phyloP scores from a whole-genome alignment of 2,329 filamentous ascomycete genomes.

The Xylariaceae sp. region DNA sequence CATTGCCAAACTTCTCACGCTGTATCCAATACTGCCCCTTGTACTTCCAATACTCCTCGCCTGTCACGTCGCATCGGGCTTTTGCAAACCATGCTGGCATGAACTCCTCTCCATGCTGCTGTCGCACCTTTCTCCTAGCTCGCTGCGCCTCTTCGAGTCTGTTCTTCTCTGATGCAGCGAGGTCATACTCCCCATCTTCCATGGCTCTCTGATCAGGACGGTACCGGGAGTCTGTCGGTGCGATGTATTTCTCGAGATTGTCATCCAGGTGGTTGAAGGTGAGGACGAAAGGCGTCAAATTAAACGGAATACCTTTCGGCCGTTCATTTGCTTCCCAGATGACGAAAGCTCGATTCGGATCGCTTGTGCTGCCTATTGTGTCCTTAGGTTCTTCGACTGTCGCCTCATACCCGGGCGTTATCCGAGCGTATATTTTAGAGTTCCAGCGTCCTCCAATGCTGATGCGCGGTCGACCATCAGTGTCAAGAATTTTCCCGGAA shows the following conservation, averaged over 20 bases:
- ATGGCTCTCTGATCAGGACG: slow-evolving; percentile 95
- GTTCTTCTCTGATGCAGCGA: slow-evolving; percentile 93
- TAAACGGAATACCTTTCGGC: slow-evolving; percentile 89
- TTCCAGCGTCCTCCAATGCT: slow-evolving; percentile 96
- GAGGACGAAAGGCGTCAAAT: slow-evolving; percentile 93
- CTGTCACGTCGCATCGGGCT: slow-evolving; percentile 76
- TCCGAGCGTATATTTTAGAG: slow-evolving; percentile 91
- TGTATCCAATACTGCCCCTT: slow-evolving; percentile 88
- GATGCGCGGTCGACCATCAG: slow-evolving; percentile 80
- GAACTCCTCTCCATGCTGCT: slow-evolving; percentile 82
- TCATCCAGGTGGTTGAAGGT: slow-evolving; percentile 93
- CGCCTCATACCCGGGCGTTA: slow-evolving; percentile 89
- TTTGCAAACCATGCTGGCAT: slow-evolving; percentile 84
- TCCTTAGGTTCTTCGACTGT: slow-evolving; percentile 66
- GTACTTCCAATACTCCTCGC: slow-evolving; percentile 89
- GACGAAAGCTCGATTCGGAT: slow-evolving; percentile 79
- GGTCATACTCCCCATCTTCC: slow-evolving; percentile 97
- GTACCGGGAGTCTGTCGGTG: slow-evolving; percentile 92
- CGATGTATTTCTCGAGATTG: slow-evolving; percentile 75
- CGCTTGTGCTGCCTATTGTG: slow-evolving; percentile 62
- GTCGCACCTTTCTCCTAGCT: slow-evolving; percentile 73
- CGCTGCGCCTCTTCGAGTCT: slow-evolving; percentile 92
- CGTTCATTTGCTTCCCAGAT: slow-evolving; percentile 90
- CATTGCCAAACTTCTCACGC: slow-evolving; percentile 69
- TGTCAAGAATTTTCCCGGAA: slow-evolving; percentile 82